A percentile compares a stretch with the other conserved stretches of the same genome.
phyloP scores from a whole-genome alignment of 306 rosid species.

The Acacia acuminata region DNA sequence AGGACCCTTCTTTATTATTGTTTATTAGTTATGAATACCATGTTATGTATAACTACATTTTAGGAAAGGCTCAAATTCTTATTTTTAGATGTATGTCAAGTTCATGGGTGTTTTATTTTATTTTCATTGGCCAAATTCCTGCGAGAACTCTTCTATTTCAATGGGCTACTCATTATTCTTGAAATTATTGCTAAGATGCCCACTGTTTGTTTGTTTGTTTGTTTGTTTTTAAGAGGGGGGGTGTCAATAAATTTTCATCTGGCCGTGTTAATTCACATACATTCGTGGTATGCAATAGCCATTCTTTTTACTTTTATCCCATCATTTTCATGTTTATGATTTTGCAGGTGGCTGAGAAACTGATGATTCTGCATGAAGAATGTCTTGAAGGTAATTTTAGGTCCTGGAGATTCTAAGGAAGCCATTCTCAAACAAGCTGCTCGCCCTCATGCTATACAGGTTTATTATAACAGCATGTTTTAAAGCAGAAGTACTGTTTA shows the following conservation, averaged over 20 bases:
- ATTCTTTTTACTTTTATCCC: neutral
- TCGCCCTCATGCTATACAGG: constrained; percentile 53
- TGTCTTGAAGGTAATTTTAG: constrained; percentile 56
- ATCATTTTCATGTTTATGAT: neutral
- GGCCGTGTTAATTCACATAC: neutral
- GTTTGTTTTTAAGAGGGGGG: neutral
- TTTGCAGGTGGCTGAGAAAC: constrained; percentile 49
- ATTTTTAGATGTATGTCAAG: neutral
- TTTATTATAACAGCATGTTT: constrained; percentile 20
- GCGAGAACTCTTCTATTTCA: neutral
- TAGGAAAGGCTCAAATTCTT: neutral
- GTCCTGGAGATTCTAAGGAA: constrained; percentile 54
- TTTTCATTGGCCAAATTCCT: neutral
- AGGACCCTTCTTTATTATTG: neutral
- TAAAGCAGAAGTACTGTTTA: neutral
- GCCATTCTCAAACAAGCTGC: constrained; percentile 38
- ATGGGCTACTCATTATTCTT: neutral
- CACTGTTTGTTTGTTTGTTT: neutral
- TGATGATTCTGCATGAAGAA: constrained; percentile 53
- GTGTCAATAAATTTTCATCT: too few relatives aligned
- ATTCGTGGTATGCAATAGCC: neutral
- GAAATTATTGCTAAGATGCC: neutral
- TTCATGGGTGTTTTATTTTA: neutral
- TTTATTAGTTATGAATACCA: neutral
- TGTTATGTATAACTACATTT: neutral